phyloP scores from a whole-genome alignment of 106 monocot species.

The Dendrobium catenatum region DNA sequence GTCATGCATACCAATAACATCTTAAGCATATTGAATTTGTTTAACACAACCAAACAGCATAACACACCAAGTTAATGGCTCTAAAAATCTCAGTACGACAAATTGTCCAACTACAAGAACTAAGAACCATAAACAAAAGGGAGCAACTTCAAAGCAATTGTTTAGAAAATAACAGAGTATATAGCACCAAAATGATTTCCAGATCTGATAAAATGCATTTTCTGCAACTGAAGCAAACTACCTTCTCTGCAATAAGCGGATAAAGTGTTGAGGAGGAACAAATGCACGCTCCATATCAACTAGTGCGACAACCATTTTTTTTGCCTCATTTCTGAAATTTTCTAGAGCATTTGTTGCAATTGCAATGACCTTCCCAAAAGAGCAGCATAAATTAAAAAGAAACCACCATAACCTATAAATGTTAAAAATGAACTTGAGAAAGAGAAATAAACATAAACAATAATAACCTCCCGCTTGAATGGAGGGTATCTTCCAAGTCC shows the following conservation, averaged over 20 bases:
- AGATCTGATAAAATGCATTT: not conserved
- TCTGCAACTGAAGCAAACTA: constrained; percentile 5
- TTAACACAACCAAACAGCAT: not conserved
- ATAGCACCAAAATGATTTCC: not conserved
- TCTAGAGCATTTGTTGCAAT: constrained; percentile 65
- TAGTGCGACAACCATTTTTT: constrained; percentile 94
- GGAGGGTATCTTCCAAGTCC: constrained; percentile 76
- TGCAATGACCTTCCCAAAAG: constrained; percentile 43
- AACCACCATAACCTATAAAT: not conserved
- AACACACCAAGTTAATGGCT: not conserved
- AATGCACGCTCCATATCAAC: constrained; percentile 99
- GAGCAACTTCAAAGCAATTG: not conserved
- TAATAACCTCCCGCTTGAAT: constrained; percentile 61
- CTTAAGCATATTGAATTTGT: not conserved
- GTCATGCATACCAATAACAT: not conserved
- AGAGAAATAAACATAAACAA: not conserved
- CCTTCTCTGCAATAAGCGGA: constrained; percentile 72
- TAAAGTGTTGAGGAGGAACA: constrained; percentile 94
- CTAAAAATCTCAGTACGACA: not conserved
- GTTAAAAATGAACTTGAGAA: not conserved
- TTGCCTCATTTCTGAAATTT: constrained; percentile 55
- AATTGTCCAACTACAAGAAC: not conserved
- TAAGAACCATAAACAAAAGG: not conserved
- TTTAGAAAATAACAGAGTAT: not conserved
- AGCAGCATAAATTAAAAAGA: not conserved